Evolutionary conservation across 305 asterid species (phyloP), one percentile per base, ranked within the genome.

Genomic region (Fraxinus xanthoxyloides): DNA sequence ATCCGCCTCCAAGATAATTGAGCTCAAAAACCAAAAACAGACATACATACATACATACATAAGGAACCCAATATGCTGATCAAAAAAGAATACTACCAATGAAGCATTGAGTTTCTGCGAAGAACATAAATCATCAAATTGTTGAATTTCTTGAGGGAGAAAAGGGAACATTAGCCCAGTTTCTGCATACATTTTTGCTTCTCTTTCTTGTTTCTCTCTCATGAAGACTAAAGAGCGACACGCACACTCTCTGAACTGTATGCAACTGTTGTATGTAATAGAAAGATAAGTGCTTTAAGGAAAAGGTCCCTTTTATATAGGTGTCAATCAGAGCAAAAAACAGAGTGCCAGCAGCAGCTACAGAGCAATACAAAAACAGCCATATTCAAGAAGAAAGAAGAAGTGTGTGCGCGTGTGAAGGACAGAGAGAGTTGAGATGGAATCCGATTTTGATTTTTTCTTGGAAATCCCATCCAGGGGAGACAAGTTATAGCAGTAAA

Each of bases 101-200:
- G 91, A 90, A 82, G 84, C 90, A 89, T 87, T 89, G 87, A 89
- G 79, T 86, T 89, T 93, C 36, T 83, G 89, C 4, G 90, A 85
- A 89, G 89, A 84, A 79, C 80, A 88, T 85, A 94, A 89, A 3
- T 89, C 98, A n/a, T 91, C 93, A 84, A 90, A 77, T 5, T 87
- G 94, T 79, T 90, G 97, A 83, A 86, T 61, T 77, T 91, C 93
- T 82, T 86, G 93, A 79, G 92, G 92, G 85, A 90, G 91, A 80
- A 90, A 94, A 51, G 97, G 97, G 82, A 80, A 88, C 90, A 86
- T 87, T 84, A 88, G 82, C 85, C 85, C 98, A 31, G 90, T 88
- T 77, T 93, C 95, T 10, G 97, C 94, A 89, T 90, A 92, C 98
- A 95, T 95, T 91, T 81, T 79, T 23, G 13, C 80, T 63, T 80